Conservation (phyloP, 1,284 basidiomycete species). For the Pseudozyma sp. region DNA sequence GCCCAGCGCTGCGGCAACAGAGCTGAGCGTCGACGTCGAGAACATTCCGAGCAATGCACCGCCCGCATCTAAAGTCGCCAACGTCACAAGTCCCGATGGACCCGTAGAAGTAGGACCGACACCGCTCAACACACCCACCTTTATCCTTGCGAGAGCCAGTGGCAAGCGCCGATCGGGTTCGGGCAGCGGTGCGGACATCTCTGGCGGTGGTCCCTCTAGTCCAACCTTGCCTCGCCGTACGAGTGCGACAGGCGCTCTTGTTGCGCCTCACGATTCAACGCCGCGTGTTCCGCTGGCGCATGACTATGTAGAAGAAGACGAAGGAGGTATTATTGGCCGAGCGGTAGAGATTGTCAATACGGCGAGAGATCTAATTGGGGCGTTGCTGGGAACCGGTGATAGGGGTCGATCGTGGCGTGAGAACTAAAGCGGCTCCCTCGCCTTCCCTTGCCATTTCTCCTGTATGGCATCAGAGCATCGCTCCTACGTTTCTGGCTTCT, state of each 20-base stretch:
- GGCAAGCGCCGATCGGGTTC: slow-evolving; percentile 49
- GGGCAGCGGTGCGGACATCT: slow-evolving; percentile 30
- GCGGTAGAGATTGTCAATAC: slow-evolving; percentile 68
- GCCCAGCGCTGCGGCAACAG: slow-evolving; percentile 27
- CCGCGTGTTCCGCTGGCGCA: slow-evolving; percentile 64
- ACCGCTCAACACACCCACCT: slow-evolving; percentile 66
- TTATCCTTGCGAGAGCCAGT: slow-evolving; percentile 50
- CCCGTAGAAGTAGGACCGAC: slow-evolving; percentile 58
- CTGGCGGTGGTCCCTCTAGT: slow-evolving; percentile 41
- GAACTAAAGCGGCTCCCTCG: slow-evolving; percentile 12
- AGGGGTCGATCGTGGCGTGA: slow-evolving; percentile 51
- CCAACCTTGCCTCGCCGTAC: slow-evolving; percentile 56
- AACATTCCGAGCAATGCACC: slow-evolving; percentile 59
- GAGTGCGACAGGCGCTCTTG: slow-evolving; percentile 61
- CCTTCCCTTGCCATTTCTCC: no score
- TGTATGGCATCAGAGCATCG: no score
- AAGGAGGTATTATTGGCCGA: slow-evolving; percentile 64
- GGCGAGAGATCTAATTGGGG: slow-evolving; percentile 64
- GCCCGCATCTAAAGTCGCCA: slow-evolving; percentile 18
- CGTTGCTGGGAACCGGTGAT: slow-evolving; percentile 54
- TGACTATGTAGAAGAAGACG: slow-evolving; percentile 67
- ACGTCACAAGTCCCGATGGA: slow-evolving; percentile 29
- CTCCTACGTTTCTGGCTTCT: no score
- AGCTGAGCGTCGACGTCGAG: slow-evolving; percentile 58
- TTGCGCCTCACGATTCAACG: slow-evolving; percentile 58